Base-by-base conservation (phyloP, 2,329 filamentous ascomycete species). In the Neofusicoccum kwambonambiense region DNA sequence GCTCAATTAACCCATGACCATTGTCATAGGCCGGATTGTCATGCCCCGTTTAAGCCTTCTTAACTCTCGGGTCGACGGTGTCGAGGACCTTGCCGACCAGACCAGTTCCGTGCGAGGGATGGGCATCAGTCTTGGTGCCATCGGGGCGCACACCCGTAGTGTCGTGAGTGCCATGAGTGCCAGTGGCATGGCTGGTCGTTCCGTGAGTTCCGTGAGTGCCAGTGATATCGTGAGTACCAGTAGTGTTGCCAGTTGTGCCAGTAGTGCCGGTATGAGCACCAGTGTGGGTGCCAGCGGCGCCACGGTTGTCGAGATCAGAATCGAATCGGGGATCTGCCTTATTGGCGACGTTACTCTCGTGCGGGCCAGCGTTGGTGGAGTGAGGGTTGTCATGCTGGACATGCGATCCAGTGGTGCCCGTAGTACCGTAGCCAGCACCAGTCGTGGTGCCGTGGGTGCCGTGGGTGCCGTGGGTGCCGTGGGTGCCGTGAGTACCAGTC, bases 1-100 rank as follows among this genome's bases (percentile, higher is more conserved):
- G 8, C n/a, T 3, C 42, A 45, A 45, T 34, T 12, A 3, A 35
- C 47, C 22, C n/a, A 34, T 41, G 27, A 31, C 1, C 27, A 31
- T 31, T 7, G 27, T 31, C 27, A 31, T 35, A 22, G n/a, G 8
- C 37, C 8, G 37, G 7, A 11, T 0, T 12, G 13, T 5, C 13
- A 6, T 2, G 6, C 6, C 37, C 9, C 15, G 6, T 13, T 64
- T 64, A 54, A 45, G 49, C 39, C 5, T 51, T 64, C 62, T 65
- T 62, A 37, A 65, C 64, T 6, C 64, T 57, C 17, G 64, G 64
- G 49, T 66, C 64, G 11, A 66, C 17, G 50, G 64, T 66, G 42
- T 66, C 63, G 31, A 64, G 50, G 2, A 66, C 9, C 27, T 66
- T 63, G 3, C 54, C 54, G 7, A 58, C 11, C 12, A 58, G 2